Base-by-base conservation (phyloP, 2,329 filamentous ascomycete genomes). In the Dothideomycetes sp. region DNA sequence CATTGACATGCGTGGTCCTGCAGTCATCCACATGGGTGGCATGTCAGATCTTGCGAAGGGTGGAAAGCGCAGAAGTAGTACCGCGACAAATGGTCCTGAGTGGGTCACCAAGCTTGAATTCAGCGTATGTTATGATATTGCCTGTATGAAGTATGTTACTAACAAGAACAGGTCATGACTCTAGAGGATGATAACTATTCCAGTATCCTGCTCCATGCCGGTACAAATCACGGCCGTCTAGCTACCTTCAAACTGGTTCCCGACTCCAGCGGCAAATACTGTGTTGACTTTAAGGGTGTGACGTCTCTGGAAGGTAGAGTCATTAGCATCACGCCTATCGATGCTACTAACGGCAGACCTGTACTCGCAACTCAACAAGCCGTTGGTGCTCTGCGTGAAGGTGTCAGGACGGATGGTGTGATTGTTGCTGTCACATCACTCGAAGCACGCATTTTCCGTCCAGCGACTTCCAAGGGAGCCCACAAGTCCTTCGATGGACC, bases 101-200 rank as follows among this genome's bases (percentile, higher is more conserved):
- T 93, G 80, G 74, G 78, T 85, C 1, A 86, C 85, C 0, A 72
- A 69, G 20, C 78, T 96, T 19, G 85, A 95, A 55, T 98, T 96
- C 64, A 86, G 85, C 39, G 85, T 64, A 37, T 33, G 46, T n/a
- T 44, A 19, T 19, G 4, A 10, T 4, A n/a, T n/a, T 24, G 9
- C 20, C 20, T n/a, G 11, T 28, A 10, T 12, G 9, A 8, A 4
- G 8, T 3, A 24, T 16, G n/a, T n/a, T n/a, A 13, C 46, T 48
- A 27, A 48, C 29, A 9, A 7, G 24, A 8, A 4, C 38, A 51
- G 41, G 49, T 94, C 33, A 81, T 98, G 78, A 93, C 84, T 3
- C 65, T 95, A 4, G 88, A 94, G 27, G 84, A 82, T n/a, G 89
- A 96, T 55, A 75, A 85, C 49, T 98, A 94, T 58, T 96, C 91